Conservation (phyloP, 2,329 filamentous ascomycete species). For the Nannizzia gypsea region DNA sequence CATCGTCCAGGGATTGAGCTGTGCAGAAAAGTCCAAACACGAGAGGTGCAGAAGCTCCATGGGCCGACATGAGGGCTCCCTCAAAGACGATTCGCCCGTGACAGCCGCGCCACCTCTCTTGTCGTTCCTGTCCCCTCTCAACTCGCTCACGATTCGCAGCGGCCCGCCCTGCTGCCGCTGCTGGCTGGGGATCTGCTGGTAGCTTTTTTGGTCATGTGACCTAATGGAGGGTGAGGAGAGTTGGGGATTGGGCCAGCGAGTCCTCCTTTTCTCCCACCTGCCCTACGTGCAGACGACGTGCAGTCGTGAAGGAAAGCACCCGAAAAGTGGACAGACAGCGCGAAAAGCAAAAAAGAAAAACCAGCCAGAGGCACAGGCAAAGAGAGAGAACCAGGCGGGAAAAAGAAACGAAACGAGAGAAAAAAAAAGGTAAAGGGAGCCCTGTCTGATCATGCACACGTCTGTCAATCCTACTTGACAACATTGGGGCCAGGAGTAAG, state of each 20-base stretch:
- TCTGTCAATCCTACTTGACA: slow-evolving; percentile 15
- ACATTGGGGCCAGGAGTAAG: slow-evolving; percentile 18
- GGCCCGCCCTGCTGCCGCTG: slow-evolving; percentile 15
- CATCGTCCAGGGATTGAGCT: slow-evolving; percentile 9
- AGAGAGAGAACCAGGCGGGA: slow-evolving; percentile 5
- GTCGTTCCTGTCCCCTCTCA: slow-evolving; percentile 11
- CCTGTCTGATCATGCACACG: slow-evolving; percentile 12
- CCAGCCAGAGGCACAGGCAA: neutral
- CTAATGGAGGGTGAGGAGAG: slow-evolving; percentile 14
- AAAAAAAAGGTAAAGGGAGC: slow-evolving; percentile 8
- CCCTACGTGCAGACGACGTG: neutral
- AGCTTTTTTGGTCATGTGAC: slow-evolving; percentile 21
- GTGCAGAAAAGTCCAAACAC: slow-evolving; percentile 8
- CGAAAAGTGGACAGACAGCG: slow-evolving; percentile 1
- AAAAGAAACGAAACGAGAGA: slow-evolving; percentile 9
- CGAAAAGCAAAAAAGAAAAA: slow-evolving; percentile 5
- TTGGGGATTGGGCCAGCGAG: slow-evolving; percentile 16
- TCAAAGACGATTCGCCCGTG: slow-evolving; percentile 13
- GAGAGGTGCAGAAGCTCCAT: slow-evolving; percentile 5
- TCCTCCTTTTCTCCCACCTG: slow-evolving; percentile 8
- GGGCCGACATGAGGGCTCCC: slow-evolving; percentile 6
- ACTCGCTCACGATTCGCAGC: slow-evolving; percentile 13
- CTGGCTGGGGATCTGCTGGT: slow-evolving; percentile 17
- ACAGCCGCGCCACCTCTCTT: slow-evolving; percentile 13
- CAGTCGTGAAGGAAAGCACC: slow-evolving; percentile 2